Evolutionary conservation across 345 rosid species (phyloP), one percentile per base, ranked within the genome.

Genomic region (Pugionium dolabratum): DNA sequence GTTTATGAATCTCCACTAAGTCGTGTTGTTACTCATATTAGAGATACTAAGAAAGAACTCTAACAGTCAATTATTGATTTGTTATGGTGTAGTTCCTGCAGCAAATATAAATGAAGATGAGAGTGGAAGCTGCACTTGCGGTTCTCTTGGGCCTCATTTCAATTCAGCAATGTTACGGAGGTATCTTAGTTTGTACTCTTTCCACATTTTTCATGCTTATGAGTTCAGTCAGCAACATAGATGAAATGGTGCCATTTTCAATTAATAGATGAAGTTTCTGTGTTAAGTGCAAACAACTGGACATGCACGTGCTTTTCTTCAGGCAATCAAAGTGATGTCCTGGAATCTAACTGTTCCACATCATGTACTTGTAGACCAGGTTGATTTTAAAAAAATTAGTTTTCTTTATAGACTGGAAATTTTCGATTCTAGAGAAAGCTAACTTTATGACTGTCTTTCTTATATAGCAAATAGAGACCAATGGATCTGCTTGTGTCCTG

Each of bases 321-420:
- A 0, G 25, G 67, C 66, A 79, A 82, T 67, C 80, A 78, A 76
- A 80, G 74, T 64, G 62, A 57, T 72, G 61, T 80, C 72, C 65
- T 78, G 10, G 75, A 66, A 76, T 84, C 78, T 30, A 88, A 85
- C 77, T 94, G 99, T 80, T 85, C 92, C 32, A 59, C 80, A 53
- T 86, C 91, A 70, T 94, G 99, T 75, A 74, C 84, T 71, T 94
- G 99, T 77, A 86, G 53, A 72, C 84, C 82, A 67, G 97, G 99
- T 86, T 79, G 56, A 64, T 50, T 28, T 34, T 42, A 60, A 18
- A 18, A 18, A 18, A 18, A 18, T 18, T 18, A 18, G 5, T 4
- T 40, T 8, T 8, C n/a, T 40, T 40, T 40, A 37, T 26, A 56
- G 33, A 27, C 30, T n/a, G 2, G 27, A 32, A 42, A 1, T 2